Conservation (phyloP, 345 rosid species). For the Chamaenerion angustifolium region DNA sequence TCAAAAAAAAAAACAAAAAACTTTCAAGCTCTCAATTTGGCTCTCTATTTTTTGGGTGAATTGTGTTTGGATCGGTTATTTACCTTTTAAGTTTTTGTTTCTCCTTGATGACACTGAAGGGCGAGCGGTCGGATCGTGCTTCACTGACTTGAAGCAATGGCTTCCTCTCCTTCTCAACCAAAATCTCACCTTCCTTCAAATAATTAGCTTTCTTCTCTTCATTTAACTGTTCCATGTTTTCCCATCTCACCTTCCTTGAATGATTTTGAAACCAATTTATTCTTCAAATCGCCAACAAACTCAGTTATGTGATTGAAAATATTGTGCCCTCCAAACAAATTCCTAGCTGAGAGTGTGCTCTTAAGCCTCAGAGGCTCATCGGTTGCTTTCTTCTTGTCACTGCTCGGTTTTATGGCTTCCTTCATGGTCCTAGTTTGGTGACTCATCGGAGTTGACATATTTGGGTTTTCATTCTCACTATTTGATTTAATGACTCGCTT, state of each 20-base stretch:
- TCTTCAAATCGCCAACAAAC: slow-evolving; percentile 73
- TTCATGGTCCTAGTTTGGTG: slow-evolving; percentile 36
- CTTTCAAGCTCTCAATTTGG: no score
- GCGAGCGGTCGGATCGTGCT: slow-evolving; percentile 22
- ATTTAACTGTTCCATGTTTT: slow-evolving; percentile 19
- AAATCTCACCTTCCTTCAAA: slow-evolving; percentile 19
- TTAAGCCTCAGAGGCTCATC: slow-evolving; percentile 35
- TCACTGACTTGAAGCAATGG: slow-evolving; percentile 36
- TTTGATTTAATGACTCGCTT: slow-evolving; percentile 32
- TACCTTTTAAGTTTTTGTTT: slow-evolving; percentile 44
- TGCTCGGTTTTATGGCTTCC: slow-evolving; percentile 35
- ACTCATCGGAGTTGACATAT: slow-evolving; percentile 30
- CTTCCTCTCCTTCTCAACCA: slow-evolving; percentile 41
- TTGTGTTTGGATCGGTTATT: neutral
- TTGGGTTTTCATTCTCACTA: slow-evolving; percentile 57
- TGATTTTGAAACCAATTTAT: slow-evolving; percentile 40
- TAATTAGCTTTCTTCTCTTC: slow-evolving; percentile 7
- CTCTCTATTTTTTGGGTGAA: no score
- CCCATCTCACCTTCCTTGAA: slow-evolving; percentile 56
- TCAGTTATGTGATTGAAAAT: slow-evolving; percentile 64
- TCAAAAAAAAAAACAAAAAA: no score
- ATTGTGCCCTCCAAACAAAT: slow-evolving; percentile 70
- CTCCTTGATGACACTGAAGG: slow-evolving; percentile 31
- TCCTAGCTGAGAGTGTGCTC: slow-evolving; percentile 65
- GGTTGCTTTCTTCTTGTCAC: slow-evolving; percentile 33